Base-by-base conservation (phyloP, 805 yeast species). In the Cyberlindnera bimundalis region DNA sequence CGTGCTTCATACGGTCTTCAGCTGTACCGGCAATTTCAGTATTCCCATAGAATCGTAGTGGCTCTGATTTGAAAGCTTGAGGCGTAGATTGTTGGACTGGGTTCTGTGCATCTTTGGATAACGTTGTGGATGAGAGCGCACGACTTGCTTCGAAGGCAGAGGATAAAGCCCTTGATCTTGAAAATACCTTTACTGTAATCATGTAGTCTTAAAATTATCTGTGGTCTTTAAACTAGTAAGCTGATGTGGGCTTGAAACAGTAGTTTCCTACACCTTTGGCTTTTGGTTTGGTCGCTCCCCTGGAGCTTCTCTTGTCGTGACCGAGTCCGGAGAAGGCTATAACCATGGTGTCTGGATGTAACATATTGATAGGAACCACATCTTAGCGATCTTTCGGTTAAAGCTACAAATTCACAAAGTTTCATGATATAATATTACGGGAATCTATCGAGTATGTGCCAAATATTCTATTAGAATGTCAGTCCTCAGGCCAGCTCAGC, bases 1-100 rank as follows among this genome's bases (percentile, higher is more conserved):
- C 72, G 31, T 59, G 61, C 15, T 60, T 58, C 56, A 78, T 70
- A 38, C 77, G 64, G 33, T 75, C 74, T 40, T 72, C 76, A 0
- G 74, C 65, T 0, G 74, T 56, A 2, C 59, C 62, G 2, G 40
- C 38, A 2, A 58, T 35, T 4, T 45, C 42, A 3, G 60, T 51
- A 42, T 65, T 66, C 6, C 73, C 73, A 35, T 46, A 36, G 45
- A 57, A 57, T 6, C 46, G 36, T 12, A 54, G 39, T 4, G 50
- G 47, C 25, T 43, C 40, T 2, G 38, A 13, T 25, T 33, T 33
- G 29, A 16, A 33, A 25, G 36, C 29, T 18, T 33, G 36, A 14
- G 32, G 31, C 27, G 32, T 35, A 9, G 32, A 11, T 9, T 17
- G 32, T 20, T 13, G 17, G 9, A 28, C 5, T 23, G 18, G 7